These are phyloP conservation scores for Kwoniella bestiolae DNA, from an alignment of 768 basidiomycete genomes.

Conservation along the genomic window DNA sequence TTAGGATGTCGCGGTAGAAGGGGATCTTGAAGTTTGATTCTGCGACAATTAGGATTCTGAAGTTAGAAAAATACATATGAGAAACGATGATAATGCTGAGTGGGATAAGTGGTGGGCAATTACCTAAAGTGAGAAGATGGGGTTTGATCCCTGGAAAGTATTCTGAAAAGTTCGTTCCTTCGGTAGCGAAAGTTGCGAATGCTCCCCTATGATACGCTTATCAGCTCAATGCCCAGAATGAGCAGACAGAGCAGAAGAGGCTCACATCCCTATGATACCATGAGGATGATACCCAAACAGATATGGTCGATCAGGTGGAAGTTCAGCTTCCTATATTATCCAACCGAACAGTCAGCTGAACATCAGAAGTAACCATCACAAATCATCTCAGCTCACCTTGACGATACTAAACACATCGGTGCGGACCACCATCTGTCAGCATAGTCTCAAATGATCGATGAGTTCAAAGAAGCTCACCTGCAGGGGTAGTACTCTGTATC, in stretches of 20 bases:
- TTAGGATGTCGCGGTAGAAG: conserved; percentile 87
- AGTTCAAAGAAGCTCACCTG: conserved; percentile 41
- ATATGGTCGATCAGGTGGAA: conserved; percentile 89
- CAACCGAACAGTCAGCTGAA: not conserved
- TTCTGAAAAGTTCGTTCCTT: conserved; percentile 88
- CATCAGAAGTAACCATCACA: not conserved
- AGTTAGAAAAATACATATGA: not conserved
- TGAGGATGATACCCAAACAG: conserved; percentile 99
- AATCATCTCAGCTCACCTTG: conserved; percentile 61
- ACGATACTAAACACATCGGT: conserved; percentile 50
- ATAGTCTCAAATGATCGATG: no score
- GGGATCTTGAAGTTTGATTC: conserved; percentile 88
- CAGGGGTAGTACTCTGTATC: conserved; percentile 54
- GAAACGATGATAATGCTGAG: no score
- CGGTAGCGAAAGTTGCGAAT: conserved; percentile 92
- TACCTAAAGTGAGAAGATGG: conserved; percentile 76
- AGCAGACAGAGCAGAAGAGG: conserved; percentile 13
- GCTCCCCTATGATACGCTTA: conserved; percentile 69
- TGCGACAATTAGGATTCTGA: conserved; percentile 5
- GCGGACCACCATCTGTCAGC: no score
- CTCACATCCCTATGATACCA: conserved; percentile 98
- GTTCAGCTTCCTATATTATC: conserved; percentile 74
- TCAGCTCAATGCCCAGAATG: not conserved
- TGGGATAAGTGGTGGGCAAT: not conserved
- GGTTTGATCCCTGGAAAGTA: conserved; percentile 90